phyloP scores from a whole-genome alignment of 768 basidiomycete species.

The Coprinopsis marcescibilis region DNA sequence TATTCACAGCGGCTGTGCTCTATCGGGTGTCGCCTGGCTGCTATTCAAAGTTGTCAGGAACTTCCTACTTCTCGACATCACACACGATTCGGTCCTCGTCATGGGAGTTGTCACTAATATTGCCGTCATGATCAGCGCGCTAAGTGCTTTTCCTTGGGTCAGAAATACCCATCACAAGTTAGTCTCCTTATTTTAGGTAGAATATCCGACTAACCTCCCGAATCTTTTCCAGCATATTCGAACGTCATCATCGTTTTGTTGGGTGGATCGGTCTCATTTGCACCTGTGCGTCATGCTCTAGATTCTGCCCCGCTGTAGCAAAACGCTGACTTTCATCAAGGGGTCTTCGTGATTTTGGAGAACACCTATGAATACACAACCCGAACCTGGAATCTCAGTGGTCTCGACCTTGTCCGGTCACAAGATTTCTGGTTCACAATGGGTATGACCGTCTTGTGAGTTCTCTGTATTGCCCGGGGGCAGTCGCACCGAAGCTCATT shows the following conservation, averaged over 20 bases:
- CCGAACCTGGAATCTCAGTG: constrained; percentile 51
- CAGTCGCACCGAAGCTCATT: constrained; percentile 11
- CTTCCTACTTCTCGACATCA: constrained; percentile 42
- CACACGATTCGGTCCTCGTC: constrained; percentile 51
- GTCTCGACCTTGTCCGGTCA: constrained; percentile 49
- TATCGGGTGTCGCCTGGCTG: constrained; percentile 68
- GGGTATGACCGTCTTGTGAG: constrained; percentile 70
- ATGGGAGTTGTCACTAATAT: constrained; percentile 58
- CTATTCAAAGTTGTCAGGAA: constrained; percentile 55
- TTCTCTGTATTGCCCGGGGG: constrained; percentile 7
- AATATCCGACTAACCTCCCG: constrained; percentile 1
- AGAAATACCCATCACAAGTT: constrained; percentile 80
- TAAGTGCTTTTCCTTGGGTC: constrained; percentile 74
- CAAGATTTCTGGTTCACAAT: constrained; percentile 77
- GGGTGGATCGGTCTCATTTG: constrained; percentile 62
- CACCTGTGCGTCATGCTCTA: constrained; percentile 32
- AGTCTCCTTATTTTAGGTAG: constrained; percentile 15
- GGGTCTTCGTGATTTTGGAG: constrained; percentile 63
- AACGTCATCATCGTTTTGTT: constrained; percentile 73
- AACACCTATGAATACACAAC: constrained; percentile 56
- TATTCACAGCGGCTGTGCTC: constrained; percentile 71
- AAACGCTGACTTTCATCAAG: constrained; percentile 20
- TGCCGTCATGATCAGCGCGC: constrained; percentile 50
- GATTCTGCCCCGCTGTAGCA: background rate
- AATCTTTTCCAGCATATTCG: constrained; percentile 51